phyloP scores from a whole-genome alignment of 208 protist genomes.

The Trypanosoma cruzi region DNA sequence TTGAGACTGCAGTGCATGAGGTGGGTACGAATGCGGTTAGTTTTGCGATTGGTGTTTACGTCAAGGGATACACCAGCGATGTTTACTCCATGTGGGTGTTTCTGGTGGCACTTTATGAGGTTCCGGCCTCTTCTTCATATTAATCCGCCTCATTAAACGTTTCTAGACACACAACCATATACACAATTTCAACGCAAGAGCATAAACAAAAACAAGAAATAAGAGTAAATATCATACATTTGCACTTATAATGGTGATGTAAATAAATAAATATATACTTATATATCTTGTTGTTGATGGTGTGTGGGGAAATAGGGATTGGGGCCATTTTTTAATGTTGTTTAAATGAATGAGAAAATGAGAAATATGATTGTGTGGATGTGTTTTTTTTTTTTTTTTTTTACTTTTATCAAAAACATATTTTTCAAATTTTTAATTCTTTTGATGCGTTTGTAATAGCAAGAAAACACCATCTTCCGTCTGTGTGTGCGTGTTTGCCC shows the following conservation, averaged over 20 bases:
- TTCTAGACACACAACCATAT: neutral
- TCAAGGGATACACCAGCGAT: constrained; percentile 79
- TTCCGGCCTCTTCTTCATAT: neutral
- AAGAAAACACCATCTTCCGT: neutral
- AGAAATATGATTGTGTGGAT: constrained; percentile 3
- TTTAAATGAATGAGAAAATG: neutral
- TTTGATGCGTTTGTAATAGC: neutral
- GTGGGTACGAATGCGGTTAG: constrained; percentile 70
- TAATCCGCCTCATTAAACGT: too few relatives aligned
- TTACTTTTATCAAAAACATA: constrained; percentile 11
- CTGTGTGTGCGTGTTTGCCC: neutral
- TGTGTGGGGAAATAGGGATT: too few relatives aligned
- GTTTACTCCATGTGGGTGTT: constrained; percentile 86
- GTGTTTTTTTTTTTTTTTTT: constrained; percentile 5
- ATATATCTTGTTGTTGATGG: too few relatives aligned
- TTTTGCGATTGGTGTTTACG: constrained; percentile 75
- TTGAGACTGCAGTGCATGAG: constrained; percentile 80
- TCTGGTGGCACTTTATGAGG: constrained; percentile 63
- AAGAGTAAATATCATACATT: neutral
- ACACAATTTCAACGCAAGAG: neutral
- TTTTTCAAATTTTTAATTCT: too few relatives aligned
- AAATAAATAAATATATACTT: constrained; percentile 25
- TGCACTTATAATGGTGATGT: constrained; percentile 1
- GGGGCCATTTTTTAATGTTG: too few relatives aligned
- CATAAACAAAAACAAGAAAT: neutral